Conservation (phyloP, 148 eudicot genomes). For the Amaranthus palmeri region DNA sequence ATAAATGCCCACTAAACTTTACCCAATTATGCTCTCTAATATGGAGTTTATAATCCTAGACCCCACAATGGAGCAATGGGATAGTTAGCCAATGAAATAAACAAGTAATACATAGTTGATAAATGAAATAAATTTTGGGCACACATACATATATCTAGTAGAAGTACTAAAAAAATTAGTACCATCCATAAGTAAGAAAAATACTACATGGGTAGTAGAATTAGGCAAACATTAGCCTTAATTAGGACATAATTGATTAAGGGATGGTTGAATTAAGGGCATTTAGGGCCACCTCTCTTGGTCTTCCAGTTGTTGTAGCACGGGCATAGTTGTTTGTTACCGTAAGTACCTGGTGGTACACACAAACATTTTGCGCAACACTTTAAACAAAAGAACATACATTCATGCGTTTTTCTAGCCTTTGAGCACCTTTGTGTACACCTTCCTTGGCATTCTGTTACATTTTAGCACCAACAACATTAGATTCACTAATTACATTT, state of each 20-base stretch:
- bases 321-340: constrained; percentile 36
- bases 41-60: neutral
- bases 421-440: constrained; percentile 30
- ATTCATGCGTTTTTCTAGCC: constrained; percentile 21
- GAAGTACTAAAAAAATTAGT: constrained; percentile 2
- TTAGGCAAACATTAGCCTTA: neutral
- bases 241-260: neutral
- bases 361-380: constrained; percentile 40
- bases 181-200: neutral
- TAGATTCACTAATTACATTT: too few relatives aligned
- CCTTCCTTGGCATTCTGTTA: constrained; percentile 4
- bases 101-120: neutral
- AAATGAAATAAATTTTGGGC: too few relatives aligned
- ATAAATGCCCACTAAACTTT: neutral
- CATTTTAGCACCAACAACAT: neutral
- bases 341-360: constrained; percentile 41
- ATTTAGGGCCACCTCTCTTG: constrained; percentile 31
- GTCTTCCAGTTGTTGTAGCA: constrained; percentile 47
- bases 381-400: constrained; percentile 32
- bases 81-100: neutral
- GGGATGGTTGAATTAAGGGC: constrained; percentile 21
- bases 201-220: neutral
- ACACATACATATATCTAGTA: neutral
- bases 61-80: neutral
- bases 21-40: neutral